Evolutionary conservation across 345 rosid species (phyloP).

Genomic region (Anastatica hierochuntica): DNA sequence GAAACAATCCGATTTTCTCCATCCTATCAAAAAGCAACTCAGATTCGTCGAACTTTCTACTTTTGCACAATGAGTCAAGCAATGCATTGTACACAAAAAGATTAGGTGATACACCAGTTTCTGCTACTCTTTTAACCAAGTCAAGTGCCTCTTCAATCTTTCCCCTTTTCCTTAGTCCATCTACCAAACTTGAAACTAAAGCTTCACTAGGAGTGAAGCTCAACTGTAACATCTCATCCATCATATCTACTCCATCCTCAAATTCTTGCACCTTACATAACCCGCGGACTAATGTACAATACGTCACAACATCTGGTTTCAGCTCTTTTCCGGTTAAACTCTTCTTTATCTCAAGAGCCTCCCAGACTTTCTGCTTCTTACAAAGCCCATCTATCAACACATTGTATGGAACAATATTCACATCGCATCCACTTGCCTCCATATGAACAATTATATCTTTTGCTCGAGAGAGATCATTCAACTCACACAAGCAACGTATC

Average conservation of each 20-base stretch:
- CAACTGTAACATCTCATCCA: constrained; percentile 58
- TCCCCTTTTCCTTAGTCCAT: constrained; percentile 65
- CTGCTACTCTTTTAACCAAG: constrained; percentile 43
- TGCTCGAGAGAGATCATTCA: constrained; percentile 56
- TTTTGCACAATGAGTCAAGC: constrained; percentile 64
- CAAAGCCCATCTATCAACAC: constrained; percentile 79
- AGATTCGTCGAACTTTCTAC: constrained; percentile 48
- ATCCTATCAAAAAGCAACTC: constrained; percentile 52
- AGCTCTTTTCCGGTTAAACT: constrained; percentile 33
- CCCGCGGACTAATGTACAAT: constrained; percentile 63
- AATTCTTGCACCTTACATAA: constrained; percentile 53
- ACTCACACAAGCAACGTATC: constrained; percentile 59
- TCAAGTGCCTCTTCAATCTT: constrained; percentile 42
- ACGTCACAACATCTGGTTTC: constrained; percentile 57
- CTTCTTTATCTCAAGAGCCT: constrained; percentile 62
- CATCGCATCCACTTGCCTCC: constrained; percentile 43
- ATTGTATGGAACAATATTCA: constrained; percentile 58
- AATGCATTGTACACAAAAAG: constrained; percentile 66
- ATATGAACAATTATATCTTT: constrained; percentile 43
- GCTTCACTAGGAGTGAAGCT: constrained; percentile 63
- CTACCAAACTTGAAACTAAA: constrained; percentile 51
- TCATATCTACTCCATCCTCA: constrained; percentile 40
- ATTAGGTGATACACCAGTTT: constrained; percentile 44
- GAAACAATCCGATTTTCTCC: constrained; percentile 33
- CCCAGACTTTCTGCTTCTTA: constrained; percentile 49